A percentile compares a stretch with the other conserved stretches of the same genome.
These are phyloP conservation scores for Solanum chacoense DNA, from an alignment of 305 asterid genomes.

Conservation along the genomic window DNA sequence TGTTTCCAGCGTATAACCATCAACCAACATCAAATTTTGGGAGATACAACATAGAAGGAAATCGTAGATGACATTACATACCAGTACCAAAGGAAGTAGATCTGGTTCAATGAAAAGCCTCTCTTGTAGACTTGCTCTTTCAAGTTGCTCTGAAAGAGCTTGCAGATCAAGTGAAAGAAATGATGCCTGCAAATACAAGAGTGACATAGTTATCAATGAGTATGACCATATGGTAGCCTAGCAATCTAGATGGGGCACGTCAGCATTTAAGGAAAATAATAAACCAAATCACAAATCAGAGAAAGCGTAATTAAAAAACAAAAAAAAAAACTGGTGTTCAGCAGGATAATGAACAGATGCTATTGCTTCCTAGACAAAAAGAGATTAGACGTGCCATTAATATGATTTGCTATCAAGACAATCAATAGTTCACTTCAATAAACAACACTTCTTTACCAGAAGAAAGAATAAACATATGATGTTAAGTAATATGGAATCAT, in stretches of 20 bases:
- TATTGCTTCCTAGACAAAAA: neutral
- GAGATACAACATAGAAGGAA: neutral
- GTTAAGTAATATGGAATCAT: neutral
- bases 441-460: neutral
- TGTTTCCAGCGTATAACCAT: neutral
- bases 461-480: neutral
- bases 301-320: neutral
- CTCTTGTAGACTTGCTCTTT: slow-evolving; percentile 56
- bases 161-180: slow-evolving; percentile 75
- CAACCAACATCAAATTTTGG: neutral
- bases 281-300: neutral
- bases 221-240: neutral
- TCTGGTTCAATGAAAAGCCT: slow-evolving; percentile 66
- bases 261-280: neutral
- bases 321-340: neutral
- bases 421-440: neutral
- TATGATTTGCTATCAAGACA: neutral
- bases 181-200: slow-evolving; percentile 47
- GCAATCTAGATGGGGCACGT: neutral
- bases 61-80: slow-evolving; percentile 8
- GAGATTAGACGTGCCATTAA: neutral
- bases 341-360: neutral
- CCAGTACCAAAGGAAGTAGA: slow-evolving; percentile 56
- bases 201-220: neutral
- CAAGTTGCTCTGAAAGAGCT: slow-evolving; percentile 61